Conservation (phyloP, 2,329 filamentous ascomycete species). For the Aureobasidium sp. region DNA sequence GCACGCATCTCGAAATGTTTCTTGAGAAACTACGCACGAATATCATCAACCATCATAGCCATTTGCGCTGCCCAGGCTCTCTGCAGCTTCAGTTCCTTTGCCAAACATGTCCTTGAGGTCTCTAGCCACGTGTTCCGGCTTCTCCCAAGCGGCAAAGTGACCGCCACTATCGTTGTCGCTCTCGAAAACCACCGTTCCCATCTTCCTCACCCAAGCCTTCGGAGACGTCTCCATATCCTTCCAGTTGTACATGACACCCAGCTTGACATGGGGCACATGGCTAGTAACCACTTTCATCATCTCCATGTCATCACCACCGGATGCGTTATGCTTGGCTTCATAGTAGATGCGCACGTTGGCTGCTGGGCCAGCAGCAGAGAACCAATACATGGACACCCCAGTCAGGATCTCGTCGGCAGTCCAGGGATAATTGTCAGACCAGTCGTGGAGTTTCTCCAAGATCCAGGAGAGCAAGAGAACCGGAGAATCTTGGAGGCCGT, state of each 20-base stretch:
- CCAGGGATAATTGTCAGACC: conserved; percentile 65
- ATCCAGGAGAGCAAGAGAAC: conserved; percentile 68
- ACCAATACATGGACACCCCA: conserved; percentile 67
- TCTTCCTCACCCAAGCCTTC: conserved; percentile 45
- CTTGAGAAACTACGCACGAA: too few relatives aligned
- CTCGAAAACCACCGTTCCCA: conserved; percentile 52
- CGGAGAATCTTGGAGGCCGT: conserved; percentile 60
- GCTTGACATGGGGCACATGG: conserved; percentile 36
- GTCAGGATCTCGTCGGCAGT: conserved; percentile 67
- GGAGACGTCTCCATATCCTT: conserved; percentile 49
- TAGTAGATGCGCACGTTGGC: conserved; percentile 66
- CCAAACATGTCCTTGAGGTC: conserved; percentile 49
- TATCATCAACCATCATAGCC: neutral
- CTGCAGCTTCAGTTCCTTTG: neutral
- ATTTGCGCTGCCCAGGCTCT: neutral
- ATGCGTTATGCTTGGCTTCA: conserved; percentile 45
- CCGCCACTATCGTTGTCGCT: conserved; percentile 41
- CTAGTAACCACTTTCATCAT: neutral
- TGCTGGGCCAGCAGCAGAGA: conserved; percentile 59
- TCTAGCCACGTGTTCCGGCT: conserved; percentile 39
- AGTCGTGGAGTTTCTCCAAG: conserved; percentile 70
- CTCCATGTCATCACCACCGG: conserved; percentile 20
- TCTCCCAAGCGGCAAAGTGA: conserved; percentile 52
- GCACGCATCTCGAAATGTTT: too few relatives aligned
- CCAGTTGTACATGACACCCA: conserved; percentile 49